These are phyloP conservation scores for Colletotrichum lupini DNA, from an alignment of 2,329 filamentous ascomycete genomes.

Conservation along the genomic window DNA sequence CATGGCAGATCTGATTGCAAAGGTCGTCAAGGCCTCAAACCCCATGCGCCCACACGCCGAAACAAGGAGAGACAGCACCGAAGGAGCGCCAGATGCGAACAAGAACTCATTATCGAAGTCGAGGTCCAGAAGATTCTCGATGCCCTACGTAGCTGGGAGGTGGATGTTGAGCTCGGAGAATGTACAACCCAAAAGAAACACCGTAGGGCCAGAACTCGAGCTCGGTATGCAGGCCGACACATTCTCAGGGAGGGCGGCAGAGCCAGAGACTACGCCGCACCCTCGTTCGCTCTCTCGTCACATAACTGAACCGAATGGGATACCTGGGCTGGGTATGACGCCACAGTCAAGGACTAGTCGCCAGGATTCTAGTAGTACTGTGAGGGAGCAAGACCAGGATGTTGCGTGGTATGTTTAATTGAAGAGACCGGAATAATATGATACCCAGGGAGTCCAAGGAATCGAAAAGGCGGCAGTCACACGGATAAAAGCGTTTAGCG, in stretches of 20 bases:
- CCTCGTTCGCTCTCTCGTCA: constrained; percentile 1
- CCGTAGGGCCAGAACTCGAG: background rate
- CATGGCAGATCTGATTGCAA: constrained; percentile 60
- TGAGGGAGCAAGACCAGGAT: background rate
- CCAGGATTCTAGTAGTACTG: background rate
- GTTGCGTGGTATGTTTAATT: constrained; percentile 19
- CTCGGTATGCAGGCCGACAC: background rate
- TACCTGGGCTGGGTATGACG: background rate
- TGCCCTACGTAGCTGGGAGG: background rate
- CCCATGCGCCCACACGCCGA: constrained; percentile 3
- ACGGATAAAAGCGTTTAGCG: background rate
- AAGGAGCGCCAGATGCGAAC: background rate
- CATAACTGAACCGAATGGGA: background rate
- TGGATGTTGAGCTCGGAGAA: background rate
- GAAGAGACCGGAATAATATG: background rate
- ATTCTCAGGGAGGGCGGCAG: background rate
- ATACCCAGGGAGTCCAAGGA: constrained; percentile 21
- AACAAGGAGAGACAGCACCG: constrained; percentile 3
- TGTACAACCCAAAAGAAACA: background rate
- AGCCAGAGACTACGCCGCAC: background rate
- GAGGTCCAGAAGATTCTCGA: background rate
- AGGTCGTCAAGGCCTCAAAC: constrained; percentile 48
- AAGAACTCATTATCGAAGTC: background rate
- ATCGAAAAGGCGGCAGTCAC: background rate
- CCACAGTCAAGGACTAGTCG: background rate